Conservation (phyloP, 179 eudicot genomes). For the Beta macrorhiza region DNA sequence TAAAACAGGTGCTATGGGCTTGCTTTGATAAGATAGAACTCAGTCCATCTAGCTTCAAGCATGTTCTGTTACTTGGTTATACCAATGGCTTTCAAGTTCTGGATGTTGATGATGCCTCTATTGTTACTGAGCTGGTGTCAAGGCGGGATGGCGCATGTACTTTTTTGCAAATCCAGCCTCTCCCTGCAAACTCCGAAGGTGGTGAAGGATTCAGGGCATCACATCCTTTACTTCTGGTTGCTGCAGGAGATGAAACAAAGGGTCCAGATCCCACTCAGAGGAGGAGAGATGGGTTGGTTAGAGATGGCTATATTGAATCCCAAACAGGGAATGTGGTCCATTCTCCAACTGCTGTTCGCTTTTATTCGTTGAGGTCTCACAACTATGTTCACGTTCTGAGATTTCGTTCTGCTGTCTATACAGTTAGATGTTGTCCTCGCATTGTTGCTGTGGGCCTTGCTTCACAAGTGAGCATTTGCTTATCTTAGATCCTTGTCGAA, state of each 20-base stretch:
- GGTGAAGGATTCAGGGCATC: slow-evolving; percentile 63
- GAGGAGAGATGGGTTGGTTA: slow-evolving; percentile 51
- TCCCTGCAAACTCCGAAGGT: slow-evolving; percentile 55
- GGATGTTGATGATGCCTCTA: slow-evolving; percentile 89
- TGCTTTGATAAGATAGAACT: slow-evolving; percentile 90
- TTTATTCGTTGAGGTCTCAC: slow-evolving; percentile 85
- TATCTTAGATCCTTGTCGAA: neutral
- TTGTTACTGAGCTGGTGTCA: slow-evolving; percentile 76
- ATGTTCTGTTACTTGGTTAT: slow-evolving; percentile 82
- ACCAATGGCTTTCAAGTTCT: slow-evolving; percentile 94
- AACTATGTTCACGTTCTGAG: slow-evolving; percentile 79
- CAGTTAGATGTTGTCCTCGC: slow-evolving; percentile 87
- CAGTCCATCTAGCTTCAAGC: slow-evolving; percentile 53
- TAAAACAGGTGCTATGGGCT: slow-evolving; percentile 91
- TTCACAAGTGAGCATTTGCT: slow-evolving; percentile 64
- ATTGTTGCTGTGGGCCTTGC: slow-evolving; percentile 83
- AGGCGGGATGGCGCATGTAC: slow-evolving; percentile 90
- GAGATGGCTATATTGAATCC: slow-evolving; percentile 61
- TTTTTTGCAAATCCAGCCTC: slow-evolving; percentile 86
- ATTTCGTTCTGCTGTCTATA: slow-evolving; percentile 75
- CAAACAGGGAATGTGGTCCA: slow-evolving; percentile 47
- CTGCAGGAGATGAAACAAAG: slow-evolving; percentile 75
- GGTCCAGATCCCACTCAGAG: slow-evolving; percentile 44
- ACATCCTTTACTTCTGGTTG: slow-evolving; percentile 88
- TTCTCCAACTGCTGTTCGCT: slow-evolving; percentile 86